Evolutionary conservation across 2,329 filamentous ascomycete species (phyloP).

Genomic region (Aureobasidium sp.): DNA sequence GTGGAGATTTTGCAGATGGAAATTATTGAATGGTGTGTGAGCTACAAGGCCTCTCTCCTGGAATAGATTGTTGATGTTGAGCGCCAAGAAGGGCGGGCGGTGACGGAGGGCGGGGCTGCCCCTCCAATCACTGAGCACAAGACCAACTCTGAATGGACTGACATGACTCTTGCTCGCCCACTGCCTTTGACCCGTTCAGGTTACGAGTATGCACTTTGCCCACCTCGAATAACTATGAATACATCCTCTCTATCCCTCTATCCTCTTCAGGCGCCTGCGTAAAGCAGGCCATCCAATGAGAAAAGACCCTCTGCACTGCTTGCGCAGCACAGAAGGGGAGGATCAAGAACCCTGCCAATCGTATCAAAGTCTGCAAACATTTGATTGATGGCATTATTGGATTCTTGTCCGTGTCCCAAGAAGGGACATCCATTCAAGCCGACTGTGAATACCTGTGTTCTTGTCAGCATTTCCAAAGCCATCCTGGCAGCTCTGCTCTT

Average conservation of each 20-base stretch:
- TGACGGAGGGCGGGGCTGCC: conserved; percentile 12
- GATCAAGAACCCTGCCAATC: neutral
- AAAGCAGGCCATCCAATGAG: conserved; percentile 9
- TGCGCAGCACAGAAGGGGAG: conserved; percentile 2
- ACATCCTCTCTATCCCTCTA: no score
- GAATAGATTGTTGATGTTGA: conserved; percentile 14
- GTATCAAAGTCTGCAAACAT: neutral
- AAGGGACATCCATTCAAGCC: conserved; percentile 1
- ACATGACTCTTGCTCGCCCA: neutral
- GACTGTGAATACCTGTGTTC: neutral
- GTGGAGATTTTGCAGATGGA: conserved; percentile 4
- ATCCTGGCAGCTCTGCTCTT: neutral
- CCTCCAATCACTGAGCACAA: conserved; percentile 10
- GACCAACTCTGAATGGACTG: neutral
- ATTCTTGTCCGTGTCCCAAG: neutral
- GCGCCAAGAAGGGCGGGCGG: conserved; percentile 9
- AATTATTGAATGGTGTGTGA: neutral
- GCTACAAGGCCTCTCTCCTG: neutral
- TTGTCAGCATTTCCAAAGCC: neutral
- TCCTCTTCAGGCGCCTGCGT: conserved; percentile 14
- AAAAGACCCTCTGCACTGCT: conserved; percentile 10
- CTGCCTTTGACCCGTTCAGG: neutral
- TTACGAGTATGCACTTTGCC: no score
- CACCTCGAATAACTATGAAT: no score
- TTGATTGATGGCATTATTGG: neutral